Evolutionary conservation across 495 filamentous ascomycete species (phyloP).

Genomic region (Podospora tetraspora): DNA sequence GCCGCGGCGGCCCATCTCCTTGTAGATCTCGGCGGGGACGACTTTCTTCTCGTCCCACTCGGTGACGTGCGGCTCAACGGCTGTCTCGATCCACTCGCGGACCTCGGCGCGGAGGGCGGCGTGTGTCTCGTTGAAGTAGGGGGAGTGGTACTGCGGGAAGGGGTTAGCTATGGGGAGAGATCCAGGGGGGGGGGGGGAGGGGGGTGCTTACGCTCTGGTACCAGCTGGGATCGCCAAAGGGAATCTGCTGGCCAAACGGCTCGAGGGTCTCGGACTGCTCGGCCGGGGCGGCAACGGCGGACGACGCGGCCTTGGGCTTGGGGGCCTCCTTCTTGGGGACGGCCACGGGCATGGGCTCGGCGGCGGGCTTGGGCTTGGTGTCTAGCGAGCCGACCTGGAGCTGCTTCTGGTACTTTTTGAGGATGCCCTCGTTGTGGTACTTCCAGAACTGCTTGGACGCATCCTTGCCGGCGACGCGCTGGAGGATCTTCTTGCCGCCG

Average conservation of each 20-base stretch:
- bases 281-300: conserved; percentile 47
- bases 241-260: conserved; percentile 78
- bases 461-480: conserved; percentile 90
- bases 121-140: conserved; percentile 92
- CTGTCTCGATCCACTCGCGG: conserved; percentile 82
- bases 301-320: conserved; percentile 48
- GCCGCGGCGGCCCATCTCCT: conserved; percentile 87
- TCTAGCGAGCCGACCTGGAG: conserved; percentile 89
- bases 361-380: conserved; percentile 64
- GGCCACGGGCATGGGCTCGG: conserved; percentile 48
- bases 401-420: conserved; percentile 90
- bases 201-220: conserved; percentile 80
- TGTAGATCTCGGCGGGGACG: conserved; percentile 83
- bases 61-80: conserved; percentile 84
- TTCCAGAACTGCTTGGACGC: conserved; percentile 99
- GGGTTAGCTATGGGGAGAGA: background rate
- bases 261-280: conserved; percentile 68
- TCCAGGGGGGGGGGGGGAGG: background rate
- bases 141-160: conserved; percentile 76
- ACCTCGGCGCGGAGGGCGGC: conserved; percentile 83
- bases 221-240: conserved; percentile 90
- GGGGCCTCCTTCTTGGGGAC: conserved; percentile 48
- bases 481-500: conserved; percentile 96
- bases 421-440: conserved; percentile 88
- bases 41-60: conserved; percentile 96